Base-by-base conservation (phyloP, 2,329 filamentous ascomycete species). In the Hypomyces rosellus region DNA sequence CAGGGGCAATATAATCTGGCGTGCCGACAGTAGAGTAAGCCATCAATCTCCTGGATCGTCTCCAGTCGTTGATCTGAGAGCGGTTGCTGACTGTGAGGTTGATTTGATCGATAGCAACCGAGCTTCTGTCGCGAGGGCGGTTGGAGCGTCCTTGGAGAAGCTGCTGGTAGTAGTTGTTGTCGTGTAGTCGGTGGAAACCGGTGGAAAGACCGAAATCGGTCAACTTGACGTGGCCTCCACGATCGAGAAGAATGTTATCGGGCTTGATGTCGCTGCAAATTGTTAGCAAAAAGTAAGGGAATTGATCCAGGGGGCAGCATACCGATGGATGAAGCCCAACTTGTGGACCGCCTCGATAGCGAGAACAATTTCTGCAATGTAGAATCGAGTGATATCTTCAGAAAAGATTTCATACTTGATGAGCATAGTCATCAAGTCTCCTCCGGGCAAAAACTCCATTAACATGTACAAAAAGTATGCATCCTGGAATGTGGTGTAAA, bases 321-420 rank as follows among this genome's bases (percentile, higher is more conserved):
- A 96, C 91, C 93, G 89, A 75, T 99, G 93, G 56, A 99, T 95
- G 73, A 96, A 99, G 55, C 93, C 93, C 57, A 97, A 80, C 69
- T 95, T 96, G 72, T 99, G 93, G 39, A 99, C 93, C 13, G 93
- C 93, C 66, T 99, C 93, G 59, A 99, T 97, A n/a, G 93, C 93
- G 65, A 97, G 80, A 20, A 96, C 89, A 61, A 97, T 92, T 69
- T 99, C 92, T 20, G 93, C 93, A 82, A 99, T 99, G 72, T 99
- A 99, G 72, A 99, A 99, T 15, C 93, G 84, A 30, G 93, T 99
- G 59, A 99, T 97, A 60, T 99, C 93, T 69, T 97, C 92, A 0
- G 90, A 95, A 69, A 99, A 99, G 68, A 99, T 96, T 69, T 99
- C 93, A 65, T 99, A 99, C 78, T 97, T 99, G 75, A 99, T 99